Evolutionary conservation across 371 early-diverging fungal genomes (phyloP), one percentile per base, ranked within the genome.

Genomic region (Syncephalis plumigaleata): DNA sequence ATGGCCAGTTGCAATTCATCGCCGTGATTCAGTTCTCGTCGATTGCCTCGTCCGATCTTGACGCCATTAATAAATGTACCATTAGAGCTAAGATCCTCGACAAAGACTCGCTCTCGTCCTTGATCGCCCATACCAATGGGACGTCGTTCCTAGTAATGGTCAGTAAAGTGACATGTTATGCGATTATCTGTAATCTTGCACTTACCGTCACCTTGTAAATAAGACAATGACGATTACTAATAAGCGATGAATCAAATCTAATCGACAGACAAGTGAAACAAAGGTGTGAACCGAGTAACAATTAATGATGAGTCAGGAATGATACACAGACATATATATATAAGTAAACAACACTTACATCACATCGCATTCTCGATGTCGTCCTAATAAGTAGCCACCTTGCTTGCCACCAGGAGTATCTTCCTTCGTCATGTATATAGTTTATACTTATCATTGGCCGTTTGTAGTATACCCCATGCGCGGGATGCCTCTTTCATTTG

Each of bases 141-240:
- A 21, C 70, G 60, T 22, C 55, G 56, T 57, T 68, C 67, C 67
- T 71, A 36, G 51, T 46, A 44, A 50, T 52, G 44, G 56, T 63
- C 46, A 61, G 42, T 47, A 47, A 54, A 42, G 55, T 53, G 21
- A 47, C 15, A 16, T 31, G 31, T 31, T 31, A 7, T 7, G 4
- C 31, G 7, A 31, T 31, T 31, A 11, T 31, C n/a, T n/a, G n/a
- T n/a, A n/a, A n/a, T n/a, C n/a, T n/a, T n/a, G n/a, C 54, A 50
- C 21, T 44, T 50, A 47, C 55, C 48, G 52, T 55, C 49, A 68
- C 68, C 64, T 66, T 68, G 60, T 76, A 83, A 17, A 86, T 75
- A 7, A 79, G 57, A 55, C 83, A 83, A 56, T 86, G 87, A 1
- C 70, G 64, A 51, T 81, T 78, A 50, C 81, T 80, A 37, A 84